These are phyloP conservation scores for Polyplosphaeria fusca DNA, from an alignment of 495 filamentous ascomycete species.

Conservation along the genomic window DNA sequence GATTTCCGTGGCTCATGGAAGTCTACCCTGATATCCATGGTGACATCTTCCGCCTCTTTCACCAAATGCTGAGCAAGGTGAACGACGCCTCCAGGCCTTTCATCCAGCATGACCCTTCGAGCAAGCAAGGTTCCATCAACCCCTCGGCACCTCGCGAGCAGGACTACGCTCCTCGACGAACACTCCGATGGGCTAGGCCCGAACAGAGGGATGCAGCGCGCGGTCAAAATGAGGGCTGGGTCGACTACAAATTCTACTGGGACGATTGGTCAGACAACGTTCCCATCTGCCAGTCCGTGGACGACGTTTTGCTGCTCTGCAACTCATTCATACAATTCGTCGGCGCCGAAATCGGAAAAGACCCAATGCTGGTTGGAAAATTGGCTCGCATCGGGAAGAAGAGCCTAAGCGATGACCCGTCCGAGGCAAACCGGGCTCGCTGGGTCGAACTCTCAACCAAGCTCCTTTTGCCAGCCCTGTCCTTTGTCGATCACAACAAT, in stretches of 20 bases:
- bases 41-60: constrained; percentile 78
- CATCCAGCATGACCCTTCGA: not conserved
- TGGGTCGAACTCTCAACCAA: constrained; percentile 81
- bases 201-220: constrained; percentile 68
- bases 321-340: constrained; percentile 78
- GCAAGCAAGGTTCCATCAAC: constrained; percentile 23
- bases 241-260: constrained; percentile 88
- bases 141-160: too few species aligned
- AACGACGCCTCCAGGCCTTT: constrained; percentile 48
- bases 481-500: constrained; percentile 76
- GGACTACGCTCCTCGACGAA: constrained; percentile 56
- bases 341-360: constrained; percentile 83
- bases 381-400: constrained; percentile 75
- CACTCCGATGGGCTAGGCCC: constrained; percentile 72
- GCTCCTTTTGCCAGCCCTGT: constrained; percentile 78
- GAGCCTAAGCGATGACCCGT: constrained; percentile 67
- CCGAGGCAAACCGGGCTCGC: constrained; percentile 61
- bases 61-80: constrained; percentile 62
- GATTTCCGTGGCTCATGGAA: constrained; percentile 86
- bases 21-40: constrained; percentile 71
- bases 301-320: constrained; percentile 87
- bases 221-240: constrained; percentile 57
- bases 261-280: constrained; percentile 95
- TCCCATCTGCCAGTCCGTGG: constrained; percentile 81
- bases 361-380: constrained; percentile 72